phyloP scores from a whole-genome alignment of 192 early-diverging fungal species.

The Coemansia sp. region DNA sequence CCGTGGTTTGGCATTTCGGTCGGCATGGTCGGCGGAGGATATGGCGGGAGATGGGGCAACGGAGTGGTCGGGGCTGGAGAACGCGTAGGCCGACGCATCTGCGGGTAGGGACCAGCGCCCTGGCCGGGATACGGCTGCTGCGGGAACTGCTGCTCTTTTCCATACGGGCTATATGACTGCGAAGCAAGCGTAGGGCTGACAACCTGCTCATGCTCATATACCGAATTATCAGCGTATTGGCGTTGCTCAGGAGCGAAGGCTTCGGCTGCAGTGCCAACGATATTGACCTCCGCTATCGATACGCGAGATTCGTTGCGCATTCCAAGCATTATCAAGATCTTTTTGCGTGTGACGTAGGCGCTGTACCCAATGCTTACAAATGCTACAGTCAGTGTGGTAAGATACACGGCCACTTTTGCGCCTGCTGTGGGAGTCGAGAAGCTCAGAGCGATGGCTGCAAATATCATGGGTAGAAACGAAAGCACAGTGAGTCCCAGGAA shows the following conservation, averaged over 20 bases:
- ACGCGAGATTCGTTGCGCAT: slow-evolving; percentile 2
- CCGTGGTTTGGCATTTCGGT: background rate
- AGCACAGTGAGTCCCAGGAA: slow-evolving; percentile 20
- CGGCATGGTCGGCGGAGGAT: background rate
- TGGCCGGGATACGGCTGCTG: background rate
- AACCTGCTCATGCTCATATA: slow-evolving; percentile 2
- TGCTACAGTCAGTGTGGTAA: slow-evolving; percentile 23
- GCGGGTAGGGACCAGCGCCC: background rate
- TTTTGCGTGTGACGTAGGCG: slow-evolving; percentile 17
- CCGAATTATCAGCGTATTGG: slow-evolving; percentile 10
- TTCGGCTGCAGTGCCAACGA: slow-evolving; percentile 22
- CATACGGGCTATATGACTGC: slow-evolving; percentile 4
- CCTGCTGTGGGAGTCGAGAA: slow-evolving; percentile 21
- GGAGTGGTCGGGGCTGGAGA: slow-evolving; percentile 2
- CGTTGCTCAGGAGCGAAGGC: slow-evolving; percentile 32
- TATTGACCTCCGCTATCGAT: slow-evolving; percentile 4
- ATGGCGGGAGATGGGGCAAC: background rate
- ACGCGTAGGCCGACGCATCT: background rate
- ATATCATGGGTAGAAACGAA: slow-evolving; percentile 37
- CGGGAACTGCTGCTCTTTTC: background rate
- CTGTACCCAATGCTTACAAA: slow-evolving; percentile 35
- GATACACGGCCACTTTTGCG: slow-evolving; percentile 34
- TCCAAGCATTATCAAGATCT: slow-evolving; percentile 16
- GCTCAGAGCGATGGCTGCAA: slow-evolving; percentile 34
- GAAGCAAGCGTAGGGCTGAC: slow-evolving; percentile 8